phyloP scores from a whole-genome alignment of 1,284 basidiomycete genomes.

The Singerocomus inundabilis region DNA sequence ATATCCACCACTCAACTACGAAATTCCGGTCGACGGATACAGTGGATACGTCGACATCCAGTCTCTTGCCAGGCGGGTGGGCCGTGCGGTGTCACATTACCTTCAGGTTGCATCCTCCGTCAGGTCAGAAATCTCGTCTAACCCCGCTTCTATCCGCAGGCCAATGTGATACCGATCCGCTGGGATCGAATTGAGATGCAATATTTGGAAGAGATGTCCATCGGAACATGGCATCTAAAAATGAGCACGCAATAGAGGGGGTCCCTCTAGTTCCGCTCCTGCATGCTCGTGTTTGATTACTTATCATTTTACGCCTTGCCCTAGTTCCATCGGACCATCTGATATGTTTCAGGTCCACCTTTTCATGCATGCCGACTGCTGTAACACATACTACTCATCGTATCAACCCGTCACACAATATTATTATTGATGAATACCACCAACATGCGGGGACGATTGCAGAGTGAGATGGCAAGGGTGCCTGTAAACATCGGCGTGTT shows the following conservation, averaged over 20 bases:
- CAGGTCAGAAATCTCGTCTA: slow-evolving; percentile 8
- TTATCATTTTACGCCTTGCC: slow-evolving; percentile 6
- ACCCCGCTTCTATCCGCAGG: slow-evolving; percentile 34
- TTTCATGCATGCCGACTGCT: slow-evolving; percentile 14
- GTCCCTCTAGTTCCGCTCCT: slow-evolving; percentile 1
- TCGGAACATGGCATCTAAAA: slow-evolving; percentile 66
- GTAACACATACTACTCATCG: slow-evolving; percentile 26
- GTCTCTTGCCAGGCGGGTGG: slow-evolving; percentile 66
- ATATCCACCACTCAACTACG: slow-evolving; percentile 68
- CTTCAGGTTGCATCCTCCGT: slow-evolving; percentile 51
- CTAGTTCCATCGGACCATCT: slow-evolving; percentile 10
- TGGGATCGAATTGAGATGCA: slow-evolving; percentile 71
- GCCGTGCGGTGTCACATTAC: slow-evolving; percentile 71
- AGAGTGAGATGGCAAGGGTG: background rate
- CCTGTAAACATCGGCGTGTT: background rate
- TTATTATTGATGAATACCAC: slow-evolving; percentile 19
- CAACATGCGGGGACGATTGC: background rate
- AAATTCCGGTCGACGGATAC: slow-evolving; percentile 69
- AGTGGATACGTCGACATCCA: slow-evolving; percentile 62
- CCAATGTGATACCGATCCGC: slow-evolving; percentile 63
- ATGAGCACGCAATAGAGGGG: slow-evolving; percentile 40
- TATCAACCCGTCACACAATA: slow-evolving; percentile 21
- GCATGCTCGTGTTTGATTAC: slow-evolving; percentile 5
- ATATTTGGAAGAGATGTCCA: slow-evolving; percentile 65
- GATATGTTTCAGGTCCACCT: slow-evolving; percentile 10